Base-by-base conservation (phyloP, 495 filamentous ascomycete genomes). In the Talaromyces nanjingensis region DNA sequence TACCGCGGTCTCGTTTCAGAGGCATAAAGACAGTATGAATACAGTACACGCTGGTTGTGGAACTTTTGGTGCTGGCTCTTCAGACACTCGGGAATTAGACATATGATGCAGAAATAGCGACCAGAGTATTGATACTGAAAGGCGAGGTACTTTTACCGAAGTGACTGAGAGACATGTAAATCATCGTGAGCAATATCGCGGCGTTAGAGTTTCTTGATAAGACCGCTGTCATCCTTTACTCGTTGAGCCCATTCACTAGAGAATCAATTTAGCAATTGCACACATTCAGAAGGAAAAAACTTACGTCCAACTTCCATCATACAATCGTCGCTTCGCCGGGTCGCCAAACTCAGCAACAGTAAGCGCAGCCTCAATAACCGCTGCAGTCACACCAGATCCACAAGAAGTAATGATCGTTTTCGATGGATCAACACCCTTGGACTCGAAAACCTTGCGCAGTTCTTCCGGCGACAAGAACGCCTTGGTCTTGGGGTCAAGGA, bases 291-390 rank as follows among this genome's bases (percentile, higher is more conserved):
- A 58, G 11, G 42, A 11, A 12, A 37, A 60, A 58, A 62, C 91
- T 89, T 73, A 96, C 89, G 93, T 97, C 94, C 94, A 98, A 69
- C 92, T 96, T 16, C 94, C 94, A 81, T 98, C 94, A 72, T 98
- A 98, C 27, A 97, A 79, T 69, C 84, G 87, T 64, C 89, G 85
- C 49, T 85, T 86, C 39, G 85, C 81, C 6, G 86, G 78, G 37
- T 84, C 77, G 12, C 88, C 89, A 70, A 84, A 91, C 24, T 87
- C 89, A 18, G 93, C 92, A 70, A 90, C 87, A 27, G 79, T 83
- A 42, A 98, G 75, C 5, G 94, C 94, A 29, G 91, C 89, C 70
- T 98, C 94, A 63, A 98, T 85, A 18, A 97, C 83, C 12, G 87
- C 89, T n/a, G 96, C 96, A 2, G 92, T 98, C 42, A 98, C 94